Percentiles rank a stretch among this genome's conserved stretches.
These are phyloP conservation scores for Pichia thaimueangensis DNA, from an alignment of 805 yeast genomes.

Conservation along the genomic window DNA sequence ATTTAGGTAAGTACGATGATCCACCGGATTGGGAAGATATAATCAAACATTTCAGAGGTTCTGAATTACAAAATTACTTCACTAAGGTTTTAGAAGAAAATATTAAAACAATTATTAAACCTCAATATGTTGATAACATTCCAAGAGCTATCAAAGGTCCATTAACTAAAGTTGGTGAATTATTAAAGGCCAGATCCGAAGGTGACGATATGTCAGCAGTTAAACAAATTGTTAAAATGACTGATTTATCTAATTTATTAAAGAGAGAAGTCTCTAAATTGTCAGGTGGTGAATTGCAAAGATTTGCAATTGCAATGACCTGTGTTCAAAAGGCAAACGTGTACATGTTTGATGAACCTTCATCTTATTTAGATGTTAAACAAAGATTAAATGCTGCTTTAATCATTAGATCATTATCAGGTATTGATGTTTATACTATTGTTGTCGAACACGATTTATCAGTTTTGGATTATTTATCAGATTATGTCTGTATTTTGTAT, in stretches of 20 bases:
- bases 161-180: conserved; percentile 75
- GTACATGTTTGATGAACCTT: conserved; percentile 99
- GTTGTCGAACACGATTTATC: conserved; percentile 99
- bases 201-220: conserved; percentile 49
- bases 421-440: conserved; percentile 75
- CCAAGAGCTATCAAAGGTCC: conserved; percentile 96
- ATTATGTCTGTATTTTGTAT: conserved; percentile 91
- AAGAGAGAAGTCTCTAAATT: conserved; percentile 84
- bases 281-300: conserved; percentile 98
- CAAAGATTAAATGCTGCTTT: conserved; percentile 98
- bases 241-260: conserved; percentile 72
- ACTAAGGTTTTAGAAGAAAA: conserved; percentile 90
- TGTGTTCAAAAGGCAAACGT: conserved; percentile 93
- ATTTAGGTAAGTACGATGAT: conserved; percentile 85
- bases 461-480: conserved; percentile 93
- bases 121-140: conserved; percentile 96
- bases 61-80: conserved; percentile 93
- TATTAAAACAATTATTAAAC: conserved; percentile 95
- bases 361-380: conserved; percentile 96
- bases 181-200: conserved; percentile 71
- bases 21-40: conserved; percentile 98
- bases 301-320: conserved; percentile 97
- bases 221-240: conserved; percentile 55
- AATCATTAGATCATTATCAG: conserved; percentile 80
- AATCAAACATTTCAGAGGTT: conserved; percentile 87